Percentiles rank a stretch among this genome's conserved stretches.
Evolutionary conservation across 768 basidiomycete genomes (phyloP).

Genomic region (Russula vinacea): DNA sequence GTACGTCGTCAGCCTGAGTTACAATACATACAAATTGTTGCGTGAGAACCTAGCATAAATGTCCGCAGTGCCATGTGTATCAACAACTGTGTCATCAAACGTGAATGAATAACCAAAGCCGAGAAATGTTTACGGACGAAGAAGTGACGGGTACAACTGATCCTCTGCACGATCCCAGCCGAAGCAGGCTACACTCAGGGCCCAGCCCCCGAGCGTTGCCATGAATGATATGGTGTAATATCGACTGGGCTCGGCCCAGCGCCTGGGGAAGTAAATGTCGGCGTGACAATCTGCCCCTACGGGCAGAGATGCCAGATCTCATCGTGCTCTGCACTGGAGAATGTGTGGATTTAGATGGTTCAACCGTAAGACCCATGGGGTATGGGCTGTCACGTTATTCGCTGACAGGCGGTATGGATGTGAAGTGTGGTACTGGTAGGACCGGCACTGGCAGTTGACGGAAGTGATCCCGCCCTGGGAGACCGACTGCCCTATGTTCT

Average conservation of each 20-base stretch:
- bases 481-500: background rate
- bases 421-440: background rate
- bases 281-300: background rate
- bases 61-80: too few species aligned
- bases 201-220: background rate
- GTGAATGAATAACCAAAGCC: background rate
- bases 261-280: background rate
- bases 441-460: background rate
- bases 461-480: background rate
- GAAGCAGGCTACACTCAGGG: background rate
- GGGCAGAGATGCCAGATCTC: background rate
- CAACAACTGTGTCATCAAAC: background rate
- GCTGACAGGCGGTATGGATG: background rate
- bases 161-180: too few species aligned
- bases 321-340: background rate
- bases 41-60: too few species aligned
- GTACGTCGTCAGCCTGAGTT: background rate
- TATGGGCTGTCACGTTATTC: background rate
- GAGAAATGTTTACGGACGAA: too few species aligned
- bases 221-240: background rate
- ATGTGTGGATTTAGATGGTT: background rate
- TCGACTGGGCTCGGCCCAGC: background rate
- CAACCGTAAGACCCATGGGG: background rate
- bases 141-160: background rate
- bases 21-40: background rate